Evolutionary conservation across 768 basidiomycete genomes (phyloP), one percentile per base, ranked within the genome.

Genomic region (Agaricus blazei): DNA sequence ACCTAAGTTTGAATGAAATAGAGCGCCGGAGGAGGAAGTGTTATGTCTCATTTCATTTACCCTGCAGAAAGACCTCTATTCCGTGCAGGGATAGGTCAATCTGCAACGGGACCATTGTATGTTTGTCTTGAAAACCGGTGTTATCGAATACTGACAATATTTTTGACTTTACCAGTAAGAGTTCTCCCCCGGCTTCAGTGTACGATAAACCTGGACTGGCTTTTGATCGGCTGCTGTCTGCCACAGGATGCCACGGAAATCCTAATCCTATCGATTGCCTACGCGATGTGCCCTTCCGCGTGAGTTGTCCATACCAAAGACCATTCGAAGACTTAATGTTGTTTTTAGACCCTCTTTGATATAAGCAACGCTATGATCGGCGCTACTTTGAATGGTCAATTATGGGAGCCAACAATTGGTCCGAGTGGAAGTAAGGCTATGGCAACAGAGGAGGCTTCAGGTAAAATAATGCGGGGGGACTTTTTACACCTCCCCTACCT

Each of bases 361-460:
- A 74, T 75, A 45, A 77, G 73, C 40, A 80, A 81, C 58, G 45
- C 58, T 0, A 72, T 84, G 75, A 77, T 79, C 8, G 48, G 23
- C 0, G 49, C 67, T 0, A 77, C 76, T 1, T 64, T 84, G 27
- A 83, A 84, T 50, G 15, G 55, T 0, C 83, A 85, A 58, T 66
- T 83, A 4, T 84, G 83, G 83, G 71, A 84, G 58, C 82, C 83
- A 0, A 57, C 80, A 0, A 72, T 82, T 4, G 82, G 82, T 0
- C 77, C 78, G 1, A 51, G 66, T 0, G 80, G 79, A 1, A 83
- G 79, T 61, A 69, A 83, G 49, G 63, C 77, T 19, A 63, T 78
- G 0, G 19, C 19, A 19, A 19, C 19, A 19, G 73, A 70, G 49
- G 64, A 75, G 40, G 76, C 80, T 4, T 83, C 82, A 0, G 52